Evolutionary conservation across 164 flowering plant species (phyloP).

Genomic region (Malania oleifera): DNA sequence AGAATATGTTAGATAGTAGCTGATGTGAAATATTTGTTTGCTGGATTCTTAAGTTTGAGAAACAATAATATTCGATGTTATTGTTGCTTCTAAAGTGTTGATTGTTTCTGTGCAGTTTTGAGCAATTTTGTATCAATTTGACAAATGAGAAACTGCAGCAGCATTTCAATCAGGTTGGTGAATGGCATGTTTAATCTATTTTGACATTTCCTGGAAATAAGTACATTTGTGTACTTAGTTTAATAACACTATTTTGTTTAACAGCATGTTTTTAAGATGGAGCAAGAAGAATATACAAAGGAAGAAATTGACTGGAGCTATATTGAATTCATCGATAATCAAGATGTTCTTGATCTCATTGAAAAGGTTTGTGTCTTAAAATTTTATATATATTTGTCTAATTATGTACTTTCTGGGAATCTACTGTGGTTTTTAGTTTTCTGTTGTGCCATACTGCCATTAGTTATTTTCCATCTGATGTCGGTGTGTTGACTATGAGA

Average conservation of each 20-base stretch:
- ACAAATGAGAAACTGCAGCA: conserved; percentile 99
- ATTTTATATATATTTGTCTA: no score
- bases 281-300: conserved; percentile 97
- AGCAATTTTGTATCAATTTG: conserved; percentile 98
- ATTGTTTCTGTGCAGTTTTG: conserved; percentile 61
- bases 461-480: no score
- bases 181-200: background rate
- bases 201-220: background rate
- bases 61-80: background rate
- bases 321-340: conserved; percentile 94
- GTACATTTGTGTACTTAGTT: no score
- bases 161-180: conserved; percentile 95
- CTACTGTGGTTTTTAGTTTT: no score
- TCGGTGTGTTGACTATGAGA: no score
- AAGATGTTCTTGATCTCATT: conserved; percentile 92
- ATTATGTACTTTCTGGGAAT: no score
- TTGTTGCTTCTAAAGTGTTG: background rate
- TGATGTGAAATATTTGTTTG: background rate
- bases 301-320: conserved; percentile 99
- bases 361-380: conserved; percentile 64
- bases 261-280: conserved; percentile 99
- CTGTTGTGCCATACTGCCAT: no score
- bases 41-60: background rate
- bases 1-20: no score
- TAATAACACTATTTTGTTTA: conserved; percentile 6